A percentile compares a stretch with the other conserved stretches of the same genome.
Evolutionary conservation across 1,284 basidiomycete genomes (phyloP).

Genomic region (Marasmius oreades): DNA sequence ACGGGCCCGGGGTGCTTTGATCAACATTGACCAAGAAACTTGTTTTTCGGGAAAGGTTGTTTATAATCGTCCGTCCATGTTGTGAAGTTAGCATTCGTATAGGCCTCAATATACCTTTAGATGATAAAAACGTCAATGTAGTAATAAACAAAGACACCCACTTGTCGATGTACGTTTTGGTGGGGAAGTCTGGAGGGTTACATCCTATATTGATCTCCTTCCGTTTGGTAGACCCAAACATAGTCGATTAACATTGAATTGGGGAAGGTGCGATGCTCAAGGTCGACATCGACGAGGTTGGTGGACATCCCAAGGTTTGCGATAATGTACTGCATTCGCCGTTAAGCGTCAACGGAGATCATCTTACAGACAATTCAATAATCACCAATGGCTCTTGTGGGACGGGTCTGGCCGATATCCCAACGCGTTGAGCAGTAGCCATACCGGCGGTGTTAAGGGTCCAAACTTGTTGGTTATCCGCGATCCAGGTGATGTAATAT

Average conservation of each 20-base stretch:
- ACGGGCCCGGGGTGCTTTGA: background rate
- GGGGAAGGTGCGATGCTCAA: conserved; percentile 67
- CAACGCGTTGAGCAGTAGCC: conserved; percentile 56
- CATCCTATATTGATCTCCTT: conserved; percentile 75
- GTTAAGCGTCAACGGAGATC: background rate
- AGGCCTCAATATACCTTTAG: conserved; percentile 46
- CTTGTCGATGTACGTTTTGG: conserved; percentile 70
- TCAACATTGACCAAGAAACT: conserved; percentile 50
- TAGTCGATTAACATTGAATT: conserved; percentile 75
- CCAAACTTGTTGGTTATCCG: conserved; percentile 67
- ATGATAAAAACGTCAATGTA: background rate
- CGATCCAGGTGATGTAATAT: conserved; percentile 82
- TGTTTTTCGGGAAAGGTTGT: conserved; percentile 61
- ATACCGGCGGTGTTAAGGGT: conserved; percentile 73
- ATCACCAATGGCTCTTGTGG: conserved; percentile 81
- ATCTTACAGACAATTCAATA: background rate
- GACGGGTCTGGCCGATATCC: conserved; percentile 73
- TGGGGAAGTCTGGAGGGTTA: conserved; percentile 78
- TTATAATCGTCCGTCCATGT: conserved; percentile 57
- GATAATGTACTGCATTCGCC: conserved; percentile 61
- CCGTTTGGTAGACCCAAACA: conserved; percentile 78
- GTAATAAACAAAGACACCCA: conserved; percentile 30
- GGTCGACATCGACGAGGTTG: conserved; percentile 73
- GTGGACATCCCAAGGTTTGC: conserved; percentile 79
- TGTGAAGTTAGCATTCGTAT: conserved; percentile 53